phyloP scores from a whole-genome alignment of 768 basidiomycete genomes.

The Lentinula guzmanii region DNA sequence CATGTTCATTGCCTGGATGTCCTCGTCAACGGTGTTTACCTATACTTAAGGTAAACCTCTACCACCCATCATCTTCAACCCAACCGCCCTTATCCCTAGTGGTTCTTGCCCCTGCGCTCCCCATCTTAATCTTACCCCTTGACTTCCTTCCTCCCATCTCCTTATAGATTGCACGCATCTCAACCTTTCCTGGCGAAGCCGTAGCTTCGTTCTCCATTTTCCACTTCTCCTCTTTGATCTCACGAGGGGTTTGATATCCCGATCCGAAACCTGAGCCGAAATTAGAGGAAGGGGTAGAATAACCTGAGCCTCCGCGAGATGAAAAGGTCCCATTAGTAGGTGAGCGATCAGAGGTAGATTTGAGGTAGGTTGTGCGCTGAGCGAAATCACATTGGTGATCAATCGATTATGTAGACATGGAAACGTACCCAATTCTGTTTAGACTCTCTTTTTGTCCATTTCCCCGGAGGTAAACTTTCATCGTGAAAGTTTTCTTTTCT shows the following conservation, averaged over 20 bases:
- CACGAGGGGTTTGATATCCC: constrained; percentile 76
- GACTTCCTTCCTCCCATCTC: constrained; percentile 82
- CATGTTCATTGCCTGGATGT: not conserved
- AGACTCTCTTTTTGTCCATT: constrained; percentile 93
- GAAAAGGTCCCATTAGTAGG: constrained; percentile 24
- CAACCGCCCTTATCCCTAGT: constrained; percentile 79
- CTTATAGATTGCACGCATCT: constrained; percentile 92
- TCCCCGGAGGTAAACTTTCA: constrained; percentile 68
- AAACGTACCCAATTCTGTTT: constrained; percentile 80
- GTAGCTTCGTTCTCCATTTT: constrained; percentile 43
- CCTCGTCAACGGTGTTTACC: not conserved
- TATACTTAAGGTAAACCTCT: too few relatives aligned
- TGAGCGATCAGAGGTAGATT: constrained; percentile 34
- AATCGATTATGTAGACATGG: not conserved
- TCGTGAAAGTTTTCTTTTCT: constrained; percentile 85
- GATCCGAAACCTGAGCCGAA: constrained; percentile 19
- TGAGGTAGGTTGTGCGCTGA: constrained; percentile 50
- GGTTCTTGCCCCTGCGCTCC: constrained; percentile 35
- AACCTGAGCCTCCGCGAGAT: constrained; percentile 35
- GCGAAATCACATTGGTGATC: not conserved
- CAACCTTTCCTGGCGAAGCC: constrained; percentile 62
- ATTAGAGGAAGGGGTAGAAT: constrained; percentile 35
- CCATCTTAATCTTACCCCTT: constrained; percentile 68
- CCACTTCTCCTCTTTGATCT: constrained; percentile 77
- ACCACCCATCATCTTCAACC: constrained; percentile 25